A percentile compares a stretch with the other conserved stretches of the same genome.
phyloP scores from a whole-genome alignment of 2,329 filamentous ascomycete species.

The Aspergillus carbonarius region DNA sequence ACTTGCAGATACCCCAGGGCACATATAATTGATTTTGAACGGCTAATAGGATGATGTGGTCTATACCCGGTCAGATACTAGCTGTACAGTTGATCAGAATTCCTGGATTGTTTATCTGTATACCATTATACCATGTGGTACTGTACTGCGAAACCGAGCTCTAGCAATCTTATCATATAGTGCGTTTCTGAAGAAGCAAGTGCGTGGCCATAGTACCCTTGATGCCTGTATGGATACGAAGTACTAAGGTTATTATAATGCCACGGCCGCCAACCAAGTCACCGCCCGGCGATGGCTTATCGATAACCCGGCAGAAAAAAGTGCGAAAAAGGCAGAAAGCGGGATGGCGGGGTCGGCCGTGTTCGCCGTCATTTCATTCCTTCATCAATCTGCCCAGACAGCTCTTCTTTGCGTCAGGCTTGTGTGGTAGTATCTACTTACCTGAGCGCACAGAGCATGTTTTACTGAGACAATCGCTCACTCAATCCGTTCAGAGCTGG shows the following conservation, averaged over 20 bases:
- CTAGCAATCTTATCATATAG: not conserved
- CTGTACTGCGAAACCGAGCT: not conserved
- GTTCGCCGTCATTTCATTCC: not conserved
- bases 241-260: not conserved
- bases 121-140: too few species aligned
- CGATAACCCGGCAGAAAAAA: constrained; percentile 17
- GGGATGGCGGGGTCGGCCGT: constrained; percentile 8
- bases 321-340: constrained; percentile 6
- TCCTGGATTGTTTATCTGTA: not conserved
- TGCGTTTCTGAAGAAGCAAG: not conserved
- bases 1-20: constrained; percentile 25
- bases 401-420: not conserved
- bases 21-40: constrained; percentile 21
- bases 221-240: not conserved
- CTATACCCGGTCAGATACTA: not conserved
- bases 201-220: constrained; percentile 4
- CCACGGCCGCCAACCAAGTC: not conserved
- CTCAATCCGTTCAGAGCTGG: not conserved
- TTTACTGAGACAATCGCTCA: not conserved
- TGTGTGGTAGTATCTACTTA: not conserved
- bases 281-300: constrained; percentile 13
- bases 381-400: not conserved
- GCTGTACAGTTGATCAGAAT: not conserved
- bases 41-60: constrained; percentile 6
- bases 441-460: not conserved